Conservation (phyloP, 2,329 filamentous ascomycete species). For the Madurella mycetomatis region DNA sequence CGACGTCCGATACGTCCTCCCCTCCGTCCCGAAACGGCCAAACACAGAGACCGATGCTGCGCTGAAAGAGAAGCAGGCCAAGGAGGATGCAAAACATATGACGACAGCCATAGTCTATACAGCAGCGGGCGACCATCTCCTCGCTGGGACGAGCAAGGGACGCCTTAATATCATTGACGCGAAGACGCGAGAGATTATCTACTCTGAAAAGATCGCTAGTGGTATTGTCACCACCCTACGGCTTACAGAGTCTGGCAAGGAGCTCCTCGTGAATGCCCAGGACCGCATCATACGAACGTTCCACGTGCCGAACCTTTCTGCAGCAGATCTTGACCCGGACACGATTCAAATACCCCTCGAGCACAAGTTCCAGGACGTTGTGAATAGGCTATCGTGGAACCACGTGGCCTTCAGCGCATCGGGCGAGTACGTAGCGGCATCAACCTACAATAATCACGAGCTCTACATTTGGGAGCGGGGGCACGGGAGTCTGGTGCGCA, state of each 20-base stretch:
- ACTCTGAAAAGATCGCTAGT: slow-evolving; percentile 81
- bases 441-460: slow-evolving; percentile 97
- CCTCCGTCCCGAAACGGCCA: slow-evolving; percentile 74
- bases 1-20: slow-evolving; percentile 70
- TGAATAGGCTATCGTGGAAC: slow-evolving; percentile 94
- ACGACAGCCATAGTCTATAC: slow-evolving; percentile 93
- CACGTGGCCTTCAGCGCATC: slow-evolving; percentile 92
- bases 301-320: slow-evolving; percentile 72
- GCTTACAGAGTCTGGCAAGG: slow-evolving; percentile 76
- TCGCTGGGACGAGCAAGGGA: slow-evolving; percentile 91
- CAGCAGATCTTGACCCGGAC: slow-evolving; percentile 68
- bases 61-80: slow-evolving; percentile 75
- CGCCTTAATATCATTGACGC: slow-evolving; percentile 94
- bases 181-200: slow-evolving; percentile 73
- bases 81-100: slow-evolving; percentile 89
- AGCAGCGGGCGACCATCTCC: slow-evolving; percentile 76
- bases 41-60: slow-evolving; percentile 66
- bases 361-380: slow-evolving; percentile 97
- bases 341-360: slow-evolving; percentile 87
- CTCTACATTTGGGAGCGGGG: slow-evolving; percentile 97
- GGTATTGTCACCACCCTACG: slow-evolving; percentile 86
- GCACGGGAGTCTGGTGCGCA: slow-evolving; percentile 90
- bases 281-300: slow-evolving; percentile 95
- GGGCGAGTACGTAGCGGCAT: slow-evolving; percentile 92
- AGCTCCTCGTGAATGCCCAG: slow-evolving; percentile 86